Base-by-base conservation (phyloP, 202 grass and related monocot species). In the Panicum hallii region DNA sequence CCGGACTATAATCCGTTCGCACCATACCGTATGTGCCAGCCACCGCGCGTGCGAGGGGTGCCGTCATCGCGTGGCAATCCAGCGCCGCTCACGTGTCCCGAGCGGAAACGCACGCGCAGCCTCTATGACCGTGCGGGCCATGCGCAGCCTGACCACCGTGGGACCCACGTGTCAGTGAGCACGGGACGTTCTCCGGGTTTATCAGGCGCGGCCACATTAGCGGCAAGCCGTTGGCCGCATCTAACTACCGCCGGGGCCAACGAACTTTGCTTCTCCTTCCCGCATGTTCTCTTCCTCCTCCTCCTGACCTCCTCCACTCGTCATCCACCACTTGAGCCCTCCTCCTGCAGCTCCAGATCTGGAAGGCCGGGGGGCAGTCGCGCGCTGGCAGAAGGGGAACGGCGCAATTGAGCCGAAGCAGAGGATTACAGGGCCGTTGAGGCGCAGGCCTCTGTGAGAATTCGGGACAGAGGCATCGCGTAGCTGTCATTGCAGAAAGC, bases 221-320 rank as follows among this genome's bases (percentile, higher is more conserved):
- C 67, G 70, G 48, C 79, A 67, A 53, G 74, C 60, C 49, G 79
- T 90, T 83, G 88, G 74, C 65, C 55, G 67, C 74, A 43, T 86
- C 83, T 64, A 90, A 80, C 80, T 11, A 87, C 79, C 68, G 75
- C 38, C 9, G 80, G 53, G 67, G 62, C 80, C 89, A 88, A 87
- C 76, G 63, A 81, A 55, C 89, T 72, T 90, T 72, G 46, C 72
- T 76, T 84, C 79, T 67, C 64, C 85, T 87, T 63, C 53, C 84
- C 76, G 80, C 89, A 90, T 87, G 23, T 70, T 80, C 84, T 50
- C 11, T 0, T 47, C 41, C 23, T 48, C 57, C 19, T 77, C 63
- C 42, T 22, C 26, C 26, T 26, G 26, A 26, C 26, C 26, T 26
- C 55, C 55, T 64, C 77, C 84, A 70, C 80, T 63, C 74, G 20